These are phyloP conservation scores for Prunus salicina DNA, from an alignment of 306 rosid genomes.

Conservation along the genomic window DNA sequence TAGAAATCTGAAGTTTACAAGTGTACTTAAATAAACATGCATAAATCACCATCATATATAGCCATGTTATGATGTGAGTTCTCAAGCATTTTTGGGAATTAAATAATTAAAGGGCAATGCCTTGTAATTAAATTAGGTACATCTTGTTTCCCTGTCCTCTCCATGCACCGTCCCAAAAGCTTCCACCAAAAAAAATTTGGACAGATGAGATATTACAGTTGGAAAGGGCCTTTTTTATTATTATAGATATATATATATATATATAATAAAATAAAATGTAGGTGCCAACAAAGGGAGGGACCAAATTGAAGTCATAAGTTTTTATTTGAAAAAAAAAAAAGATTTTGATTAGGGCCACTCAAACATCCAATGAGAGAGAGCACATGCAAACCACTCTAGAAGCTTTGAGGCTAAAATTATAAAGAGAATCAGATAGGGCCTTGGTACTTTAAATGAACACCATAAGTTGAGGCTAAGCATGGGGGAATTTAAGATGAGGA, in stretches of 20 bases:
- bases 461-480: slow-evolving; percentile 43
- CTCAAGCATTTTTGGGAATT: not conserved
- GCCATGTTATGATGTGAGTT: not conserved
- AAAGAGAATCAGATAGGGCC: slow-evolving; percentile 33
- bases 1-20: slow-evolving; percentile 7
- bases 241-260: slow-evolving; percentile 8
- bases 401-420: slow-evolving; percentile 38
- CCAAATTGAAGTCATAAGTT: slow-evolving; percentile 27
- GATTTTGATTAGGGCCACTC: slow-evolving; percentile 27
- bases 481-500: slow-evolving; percentile 31
- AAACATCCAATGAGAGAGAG: slow-evolving; percentile 34
- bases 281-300: slow-evolving; percentile 19
- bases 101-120: slow-evolving; percentile 7
- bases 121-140: not conserved
- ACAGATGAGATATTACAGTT: slow-evolving; percentile 42
- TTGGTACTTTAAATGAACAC: slow-evolving; percentile 50
- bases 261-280: slow-evolving; percentile 21
- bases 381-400: slow-evolving; percentile 58
- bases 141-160: slow-evolving; percentile 6
- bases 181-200: slow-evolving; percentile 17
- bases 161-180: slow-evolving; percentile 15
- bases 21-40: slow-evolving; percentile 31
- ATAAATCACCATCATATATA: not conserved
- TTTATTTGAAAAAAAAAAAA: too few relatives aligned
- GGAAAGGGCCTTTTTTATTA: slow-evolving; percentile 32